Evolutionary conservation across 257 asterid genomes (phyloP).

Genomic region (Fraxinus cuspidata): DNA sequence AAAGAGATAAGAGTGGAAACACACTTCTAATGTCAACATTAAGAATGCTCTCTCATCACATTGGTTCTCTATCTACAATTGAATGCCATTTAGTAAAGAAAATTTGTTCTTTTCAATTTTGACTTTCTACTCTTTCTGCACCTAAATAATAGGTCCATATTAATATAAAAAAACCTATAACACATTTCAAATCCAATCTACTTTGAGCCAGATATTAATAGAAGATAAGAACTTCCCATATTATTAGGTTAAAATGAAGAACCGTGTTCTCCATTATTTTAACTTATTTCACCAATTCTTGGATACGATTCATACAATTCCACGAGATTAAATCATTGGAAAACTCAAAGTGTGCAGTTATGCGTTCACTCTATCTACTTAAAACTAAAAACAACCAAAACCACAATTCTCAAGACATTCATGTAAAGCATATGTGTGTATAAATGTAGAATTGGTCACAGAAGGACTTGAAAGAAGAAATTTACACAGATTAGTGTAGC

Average conservation of each 20-base stretch:
- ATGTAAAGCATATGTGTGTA: neutral
- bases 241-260: neutral
- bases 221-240: neutral
- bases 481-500: too few relatives aligned
- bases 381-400: neutral
- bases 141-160: neutral
- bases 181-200: neutral
- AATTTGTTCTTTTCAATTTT: neutral
- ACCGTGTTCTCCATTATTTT: neutral
- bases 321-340: neutral
- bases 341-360: neutral
- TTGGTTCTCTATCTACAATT: neutral
- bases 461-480: neutral
- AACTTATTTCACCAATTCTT: neutral
- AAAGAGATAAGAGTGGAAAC: neutral
- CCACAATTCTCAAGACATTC: neutral
- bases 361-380: neutral
- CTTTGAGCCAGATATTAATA: neutral
- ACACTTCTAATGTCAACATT: neutral
- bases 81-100: neutral
- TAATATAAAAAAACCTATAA: neutral
- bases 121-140: neutral
- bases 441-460: neutral
- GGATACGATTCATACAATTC: neutral
- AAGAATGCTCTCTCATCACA: neutral